Evolutionary conservation across 2,329 filamentous ascomycete genomes (phyloP), one percentile per base, ranked within the genome.

Genomic region (Nakataea oryzae): DNA sequence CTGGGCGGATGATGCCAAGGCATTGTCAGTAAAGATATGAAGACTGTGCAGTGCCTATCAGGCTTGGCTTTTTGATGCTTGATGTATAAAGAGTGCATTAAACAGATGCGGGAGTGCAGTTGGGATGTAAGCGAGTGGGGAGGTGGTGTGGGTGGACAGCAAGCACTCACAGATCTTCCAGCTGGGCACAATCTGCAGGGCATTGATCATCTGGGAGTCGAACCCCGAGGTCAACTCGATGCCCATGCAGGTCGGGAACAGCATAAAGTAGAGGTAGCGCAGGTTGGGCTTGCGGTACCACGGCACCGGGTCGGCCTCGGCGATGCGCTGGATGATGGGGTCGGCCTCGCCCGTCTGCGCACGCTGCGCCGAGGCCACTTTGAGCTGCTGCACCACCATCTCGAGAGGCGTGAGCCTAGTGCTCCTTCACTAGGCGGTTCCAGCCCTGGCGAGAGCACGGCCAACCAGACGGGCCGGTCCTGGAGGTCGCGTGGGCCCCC

Each of bases 221-320:
- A 85, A 86, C 0, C 83, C 82, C 4, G 81, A 83, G 0, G 82
- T 85, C 67, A 83, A 83, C 71, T 86, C 82, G 58, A 86, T 83
- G 54, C 82, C 82, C 70, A 85, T 81, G 68, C 80, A 80, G 50
- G 80, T 81, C 14, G 81, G 81, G 59, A 85, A 81, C 58, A 86
- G 73, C 64, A 82, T 68, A n/a, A 85, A 73, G 68, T 86, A 86
- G 61, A 86, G 72, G 17, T 66, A 66, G 41, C 82, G 75, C 57
- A 86, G 74, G 64, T 85, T 84, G 3, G 73, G 77, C 67, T 86
- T 86, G 66, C 77, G 78, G 73, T 80, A 84, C 82, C 81, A 85
- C 58, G 75, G 74, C 56, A 75, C 65, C 58, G 68, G 72, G 67
- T 75, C 74, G 34, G 74, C 72, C 69, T 75, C 71, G 70, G 74